Conservation (phyloP, 164 flowering plant species). For the Amborella trichopoda region DNA sequence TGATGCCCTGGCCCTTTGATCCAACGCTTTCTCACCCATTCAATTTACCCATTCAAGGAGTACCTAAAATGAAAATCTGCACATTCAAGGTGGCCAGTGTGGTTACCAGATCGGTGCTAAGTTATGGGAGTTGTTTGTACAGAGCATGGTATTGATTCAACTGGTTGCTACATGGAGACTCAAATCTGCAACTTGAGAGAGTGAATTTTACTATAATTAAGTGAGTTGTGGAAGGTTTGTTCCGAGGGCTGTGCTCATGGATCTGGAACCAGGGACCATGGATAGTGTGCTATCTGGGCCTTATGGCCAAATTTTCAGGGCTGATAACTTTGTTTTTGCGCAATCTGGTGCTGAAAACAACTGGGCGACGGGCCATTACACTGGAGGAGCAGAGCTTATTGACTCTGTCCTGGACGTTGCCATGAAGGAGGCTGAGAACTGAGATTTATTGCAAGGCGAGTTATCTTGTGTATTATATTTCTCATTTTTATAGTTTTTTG, state of each 20-base stretch:
- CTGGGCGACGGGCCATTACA: conserved; percentile 7
- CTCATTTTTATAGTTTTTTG: too few relatives aligned
- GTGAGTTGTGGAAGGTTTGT: conserved; percentile 22
- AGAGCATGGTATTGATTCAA: conserved; percentile 20
- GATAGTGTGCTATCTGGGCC: conserved; percentile 25
- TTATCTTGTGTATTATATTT: too few relatives aligned
- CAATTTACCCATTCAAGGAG: too few relatives aligned
- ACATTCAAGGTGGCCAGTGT: conserved; percentile 21
- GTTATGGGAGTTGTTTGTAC: conserved; percentile 19
- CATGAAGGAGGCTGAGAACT: conserved; percentile 7
- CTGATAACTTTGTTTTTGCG: conserved; percentile 18
- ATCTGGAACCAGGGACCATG: conserved; percentile 31
- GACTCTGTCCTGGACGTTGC: conserved; percentile 5
- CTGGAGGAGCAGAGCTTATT: conserved; percentile 5
- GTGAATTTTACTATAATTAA: conserved; percentile 24
- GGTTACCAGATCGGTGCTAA: conserved; percentile 24
- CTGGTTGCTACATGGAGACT: conserved; percentile 14
- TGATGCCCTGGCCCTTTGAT: too few relatives aligned
- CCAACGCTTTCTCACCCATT: too few relatives aligned
- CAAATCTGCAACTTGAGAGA: conserved; percentile 22
- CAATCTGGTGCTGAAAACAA: conserved; percentile 8
- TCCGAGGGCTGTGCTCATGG: conserved; percentile 28
- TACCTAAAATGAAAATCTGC: too few relatives aligned
- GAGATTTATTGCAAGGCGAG: conserved; percentile 5
- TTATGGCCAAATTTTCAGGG: conserved; percentile 17